These are phyloP conservation scores for Mycena vitilis DNA, from an alignment of 768 basidiomycete genomes.

Conservation along the genomic window DNA sequence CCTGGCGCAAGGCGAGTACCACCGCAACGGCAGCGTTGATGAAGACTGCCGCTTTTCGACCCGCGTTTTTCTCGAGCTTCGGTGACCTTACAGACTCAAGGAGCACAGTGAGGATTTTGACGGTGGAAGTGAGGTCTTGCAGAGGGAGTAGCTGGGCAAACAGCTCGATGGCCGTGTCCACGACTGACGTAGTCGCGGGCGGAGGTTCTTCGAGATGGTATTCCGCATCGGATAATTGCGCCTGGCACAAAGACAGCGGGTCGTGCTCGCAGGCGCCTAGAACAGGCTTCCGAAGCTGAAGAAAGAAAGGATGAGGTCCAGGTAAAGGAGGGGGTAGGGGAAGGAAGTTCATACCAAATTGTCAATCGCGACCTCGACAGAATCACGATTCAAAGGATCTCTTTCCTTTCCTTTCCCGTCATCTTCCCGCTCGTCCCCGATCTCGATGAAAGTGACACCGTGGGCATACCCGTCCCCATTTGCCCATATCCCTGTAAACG, in stretches of 20 bases:
- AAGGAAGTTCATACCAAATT: slow-evolving; percentile 62
- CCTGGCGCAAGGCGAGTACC: slow-evolving; percentile 72
- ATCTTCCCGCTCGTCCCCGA: slow-evolving; percentile 55
- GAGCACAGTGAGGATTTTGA: slow-evolving; percentile 67
- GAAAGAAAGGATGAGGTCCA: slow-evolving; percentile 7
- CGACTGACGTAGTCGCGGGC: slow-evolving; percentile 83
- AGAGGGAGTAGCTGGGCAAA: slow-evolving; percentile 83
- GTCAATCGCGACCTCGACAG: slow-evolving; percentile 80
- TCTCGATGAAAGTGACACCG: slow-evolving; percentile 82
- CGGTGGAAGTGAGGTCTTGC: slow-evolving; percentile 74
- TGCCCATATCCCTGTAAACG: slow-evolving; percentile 89
- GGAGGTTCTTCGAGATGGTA: slow-evolving; percentile 69
- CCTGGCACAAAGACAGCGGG: slow-evolving; percentile 74
- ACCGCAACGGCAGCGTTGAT: slow-evolving; percentile 85
- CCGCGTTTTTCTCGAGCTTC: slow-evolving; percentile 88
- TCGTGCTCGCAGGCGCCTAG: slow-evolving; percentile 91
- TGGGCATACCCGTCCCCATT: slow-evolving; percentile 78
- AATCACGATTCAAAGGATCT: slow-evolving; percentile 78
- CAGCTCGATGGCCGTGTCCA: slow-evolving; percentile 90
- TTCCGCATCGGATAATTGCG: slow-evolving; percentile 55
- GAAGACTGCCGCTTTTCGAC: slow-evolving; percentile 84
- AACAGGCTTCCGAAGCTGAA: slow-evolving; percentile 79
- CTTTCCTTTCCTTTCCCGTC: slow-evolving; percentile 51
- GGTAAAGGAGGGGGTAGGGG: slow-evolving; percentile 1
- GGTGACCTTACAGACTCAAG: slow-evolving; percentile 75